These are phyloP conservation scores for Gossypioides kirkii DNA, from an alignment of 345 rosid genomes.

Conservation along the genomic window DNA sequence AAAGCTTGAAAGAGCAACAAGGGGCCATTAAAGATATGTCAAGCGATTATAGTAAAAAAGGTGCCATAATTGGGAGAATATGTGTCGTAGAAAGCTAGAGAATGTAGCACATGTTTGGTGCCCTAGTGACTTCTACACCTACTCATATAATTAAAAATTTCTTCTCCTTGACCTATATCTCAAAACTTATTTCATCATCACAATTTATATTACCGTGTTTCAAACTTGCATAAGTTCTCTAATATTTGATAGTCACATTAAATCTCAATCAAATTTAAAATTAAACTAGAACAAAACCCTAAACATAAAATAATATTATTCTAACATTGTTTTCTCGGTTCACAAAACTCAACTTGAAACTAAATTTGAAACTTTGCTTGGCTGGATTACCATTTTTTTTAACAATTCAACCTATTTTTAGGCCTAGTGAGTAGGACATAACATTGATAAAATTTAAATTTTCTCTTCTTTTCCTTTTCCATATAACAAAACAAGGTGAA, in stretches of 20 bases:
- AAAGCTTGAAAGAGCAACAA: not conserved
- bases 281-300: too few relatives aligned
- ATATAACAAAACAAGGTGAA: not conserved
- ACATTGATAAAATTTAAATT: not conserved
- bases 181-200: too few relatives aligned
- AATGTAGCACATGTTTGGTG: not conserved
- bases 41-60: not conserved
- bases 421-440: not conserved
- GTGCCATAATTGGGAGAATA: not conserved
- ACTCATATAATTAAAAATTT: too few relatives aligned
- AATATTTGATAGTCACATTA: too few relatives aligned
- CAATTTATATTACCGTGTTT: too few relatives aligned
- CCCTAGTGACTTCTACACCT: not conserved
- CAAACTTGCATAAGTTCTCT: too few relatives aligned
- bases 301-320: too few relatives aligned
- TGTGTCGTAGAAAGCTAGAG: not conserved
- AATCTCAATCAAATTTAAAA: too few relatives aligned
- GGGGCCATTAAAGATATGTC: not conserved
- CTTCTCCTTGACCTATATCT: too few relatives aligned
- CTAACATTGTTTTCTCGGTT: rapidly evolving
- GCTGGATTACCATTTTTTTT: not conserved
- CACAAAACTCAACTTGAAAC: too few relatives aligned
- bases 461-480: not conserved
- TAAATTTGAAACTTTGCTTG: too few relatives aligned
- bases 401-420: not conserved